Conservation (phyloP, 2,329 filamentous ascomycete genomes). For the Fusarium guadeloupense region DNA sequence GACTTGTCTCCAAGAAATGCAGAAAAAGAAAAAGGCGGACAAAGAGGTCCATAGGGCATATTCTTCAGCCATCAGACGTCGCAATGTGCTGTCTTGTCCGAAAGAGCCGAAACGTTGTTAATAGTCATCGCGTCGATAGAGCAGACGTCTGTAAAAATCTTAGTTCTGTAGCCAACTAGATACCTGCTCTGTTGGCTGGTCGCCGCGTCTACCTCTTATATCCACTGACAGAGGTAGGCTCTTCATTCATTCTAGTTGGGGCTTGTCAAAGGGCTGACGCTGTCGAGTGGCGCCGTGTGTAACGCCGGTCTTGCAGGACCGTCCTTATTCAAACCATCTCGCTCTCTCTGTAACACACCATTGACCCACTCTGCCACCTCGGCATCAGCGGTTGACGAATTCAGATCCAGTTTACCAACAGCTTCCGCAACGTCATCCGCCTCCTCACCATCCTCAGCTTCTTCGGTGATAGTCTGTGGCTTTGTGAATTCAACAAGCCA, state of each 20-base stretch:
- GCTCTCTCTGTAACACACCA: constrained; percentile 67
- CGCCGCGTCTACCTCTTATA: not conserved
- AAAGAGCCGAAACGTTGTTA: not conserved
- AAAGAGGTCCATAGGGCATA: constrained; percentile 15
- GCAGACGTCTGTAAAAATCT: constrained; percentile 8
- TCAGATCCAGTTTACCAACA: constrained; percentile 56
- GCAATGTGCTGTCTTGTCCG: not conserved
- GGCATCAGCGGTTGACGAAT: constrained; percentile 65
- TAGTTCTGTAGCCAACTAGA: constrained; percentile 38
- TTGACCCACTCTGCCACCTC: constrained; percentile 91
- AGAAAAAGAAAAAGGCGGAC: constrained; percentile 22
- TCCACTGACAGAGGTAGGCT: not conserved
- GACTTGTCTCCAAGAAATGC: constrained; percentile 9
- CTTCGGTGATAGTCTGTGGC: constrained; percentile 77
- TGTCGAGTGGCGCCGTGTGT: constrained; percentile 86
- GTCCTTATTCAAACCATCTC: constrained; percentile 60
- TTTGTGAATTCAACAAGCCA: constrained; percentile 84
- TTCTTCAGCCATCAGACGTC: not conserved
- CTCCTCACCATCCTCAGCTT: constrained; percentile 69
- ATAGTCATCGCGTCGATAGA: constrained; percentile 13
- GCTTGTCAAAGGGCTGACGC: constrained; percentile 65
- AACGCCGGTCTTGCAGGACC: constrained; percentile 77
- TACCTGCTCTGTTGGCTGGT: constrained; percentile 42
- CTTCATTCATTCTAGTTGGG: constrained; percentile 40
- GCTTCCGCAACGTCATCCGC: constrained; percentile 55